A percentile compares a stretch with the other conserved stretches of the same genome.
These are phyloP conservation scores for Diutina catenulata DNA, from an alignment of 1,139 yeast species.

Conservation along the genomic window DNA sequence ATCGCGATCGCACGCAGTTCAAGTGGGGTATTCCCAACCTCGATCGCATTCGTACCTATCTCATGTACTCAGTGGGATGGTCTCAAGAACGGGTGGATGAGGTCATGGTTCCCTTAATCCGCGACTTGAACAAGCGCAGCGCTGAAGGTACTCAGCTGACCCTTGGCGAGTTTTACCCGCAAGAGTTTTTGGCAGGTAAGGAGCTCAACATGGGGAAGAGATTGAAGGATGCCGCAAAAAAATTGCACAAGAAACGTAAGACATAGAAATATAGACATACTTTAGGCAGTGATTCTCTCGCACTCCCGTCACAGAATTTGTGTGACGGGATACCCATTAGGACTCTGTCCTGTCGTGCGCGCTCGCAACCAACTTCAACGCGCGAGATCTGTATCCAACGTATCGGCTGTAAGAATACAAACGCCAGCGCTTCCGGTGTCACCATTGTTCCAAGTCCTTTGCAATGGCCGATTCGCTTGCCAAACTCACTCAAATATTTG, in stretches of 20 bases:
- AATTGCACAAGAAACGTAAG: background rate
- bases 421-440: background rate
- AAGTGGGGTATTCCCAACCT: slow-evolving; percentile 88
- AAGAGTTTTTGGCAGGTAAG: slow-evolving; percentile 29
- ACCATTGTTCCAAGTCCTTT: background rate
- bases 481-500: slow-evolving; percentile 39
- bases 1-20: slow-evolving; percentile 62
- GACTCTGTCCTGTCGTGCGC: too few relatives aligned
- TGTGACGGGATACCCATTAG: background rate
- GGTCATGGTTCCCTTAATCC: slow-evolving; percentile 77
- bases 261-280: background rate
- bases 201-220: slow-evolving; percentile 2
- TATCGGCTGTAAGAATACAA: background rate
- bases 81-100: slow-evolving; percentile 65
- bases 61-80: slow-evolving; percentile 78
- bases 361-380: too few relatives aligned
- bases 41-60: slow-evolving; percentile 61
- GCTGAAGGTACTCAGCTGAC: slow-evolving; percentile 45
- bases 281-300: background rate
- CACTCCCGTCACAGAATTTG: background rate
- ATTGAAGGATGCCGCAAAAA: background rate
- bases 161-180: slow-evolving; percentile 49
- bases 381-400: too few relatives aligned
- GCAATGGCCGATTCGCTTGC: slow-evolving; percentile 32
- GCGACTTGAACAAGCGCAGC: slow-evolving; percentile 56